Base-by-base conservation (phyloP, 345 rosid genomes). In the Rhodamnia argentea region DNA sequence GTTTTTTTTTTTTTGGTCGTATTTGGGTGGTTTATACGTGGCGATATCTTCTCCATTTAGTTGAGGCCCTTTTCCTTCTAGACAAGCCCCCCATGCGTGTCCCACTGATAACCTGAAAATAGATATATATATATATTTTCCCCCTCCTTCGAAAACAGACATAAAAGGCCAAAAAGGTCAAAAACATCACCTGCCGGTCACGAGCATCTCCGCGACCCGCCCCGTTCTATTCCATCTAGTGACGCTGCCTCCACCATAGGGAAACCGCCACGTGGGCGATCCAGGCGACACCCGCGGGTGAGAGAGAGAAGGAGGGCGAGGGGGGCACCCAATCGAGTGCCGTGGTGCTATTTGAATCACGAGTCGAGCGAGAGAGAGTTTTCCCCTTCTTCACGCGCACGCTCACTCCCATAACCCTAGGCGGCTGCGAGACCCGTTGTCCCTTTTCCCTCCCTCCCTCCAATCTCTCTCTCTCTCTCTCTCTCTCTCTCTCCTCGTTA, bases 361-460 rank as follows among this genome's bases (percentile, higher is more conserved):
- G 78, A 70, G 78, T 4, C 75, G 42, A 15, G 10, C 4, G 11
- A 2, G 10, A 4, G 32, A n/a, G 14, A 8, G 2, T 4, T 8
- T 16, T 5, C 11, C 40, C 37, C 13, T 10, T 2, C 51, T 2
- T 13, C 54, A 62, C 76, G 52, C 44, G 22, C 53, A 10, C 84
- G 24, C 44, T 54, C 74, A 11, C 75, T 9, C 51, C 47, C 13
- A 24, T 32, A 70, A 70, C 78, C 78, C 52, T 56, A 59, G 81
- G 86, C 86, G 86, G 86, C 86, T 47, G 86, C n/a, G 47, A 27
- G 58, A 14, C 86, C 81, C 86, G 44, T 62, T 60, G 86, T n/a
- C 57, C 81, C 55, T 52, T 60, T 60, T 16, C 76, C 85, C 85
- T 40, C 26, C 4, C 50, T 47, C 22, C 1, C 16, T 14, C 20